phyloP scores from a whole-genome alignment of 2,329 filamentous ascomycete genomes.

The Paracoccidioides lutzii region DNA sequence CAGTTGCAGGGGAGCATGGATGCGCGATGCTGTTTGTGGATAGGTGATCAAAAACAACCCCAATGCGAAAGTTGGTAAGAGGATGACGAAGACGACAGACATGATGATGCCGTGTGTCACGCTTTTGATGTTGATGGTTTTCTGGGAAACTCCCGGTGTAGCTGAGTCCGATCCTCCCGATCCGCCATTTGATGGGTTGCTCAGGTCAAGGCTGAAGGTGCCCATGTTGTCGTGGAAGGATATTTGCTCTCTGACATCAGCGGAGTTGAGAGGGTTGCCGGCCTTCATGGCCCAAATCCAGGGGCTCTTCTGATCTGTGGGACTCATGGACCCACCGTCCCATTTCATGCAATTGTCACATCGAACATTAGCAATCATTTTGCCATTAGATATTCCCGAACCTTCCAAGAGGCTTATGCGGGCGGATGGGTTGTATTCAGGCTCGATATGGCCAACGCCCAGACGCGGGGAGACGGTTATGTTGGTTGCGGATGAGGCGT shows the following conservation, averaged over 20 bases:
- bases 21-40: conserved; percentile 9
- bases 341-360: conserved; percentile 44
- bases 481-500: conserved; percentile 39
- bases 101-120: conserved; percentile 18
- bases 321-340: conserved; percentile 40
- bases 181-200: conserved; percentile 26
- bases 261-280: conserved; percentile 37
- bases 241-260: conserved; percentile 33
- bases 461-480: conserved; percentile 45
- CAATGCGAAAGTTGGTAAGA: conserved; percentile 17
- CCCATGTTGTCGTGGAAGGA: conserved; percentile 33
- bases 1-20: conserved; percentile 36
- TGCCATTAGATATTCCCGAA: conserved; percentile 39
- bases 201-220: conserved; percentile 36
- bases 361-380: conserved; percentile 44
- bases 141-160: background rate
- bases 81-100: conserved; percentile 15
- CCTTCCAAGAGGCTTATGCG: conserved; percentile 40
- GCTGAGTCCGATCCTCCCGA: conserved; percentile 26
- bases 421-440: conserved; percentile 30
- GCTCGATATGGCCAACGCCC: conserved; percentile 33
- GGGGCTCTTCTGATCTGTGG: conserved; percentile 29
- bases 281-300: conserved; percentile 41
- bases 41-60: conserved; percentile 7
- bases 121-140: conserved; percentile 5